Percentiles rank a stretch among this genome's conserved stretches.
These are phyloP conservation scores for Aspergillus tanneri DNA, from an alignment of 2,329 filamentous ascomycete species.

Conservation along the genomic window DNA sequence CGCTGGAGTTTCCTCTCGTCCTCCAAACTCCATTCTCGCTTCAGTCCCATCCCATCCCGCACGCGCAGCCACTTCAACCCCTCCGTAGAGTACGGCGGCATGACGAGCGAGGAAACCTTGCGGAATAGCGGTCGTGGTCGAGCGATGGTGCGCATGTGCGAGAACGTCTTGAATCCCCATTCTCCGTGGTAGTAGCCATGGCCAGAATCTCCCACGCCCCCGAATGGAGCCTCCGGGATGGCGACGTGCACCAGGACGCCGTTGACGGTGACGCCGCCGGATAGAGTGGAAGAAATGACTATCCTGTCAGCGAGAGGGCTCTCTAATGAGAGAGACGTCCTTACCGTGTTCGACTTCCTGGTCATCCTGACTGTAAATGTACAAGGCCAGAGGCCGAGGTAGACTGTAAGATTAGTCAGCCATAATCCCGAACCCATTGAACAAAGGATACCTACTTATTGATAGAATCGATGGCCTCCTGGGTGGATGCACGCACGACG, in stretches of 20 bases:
- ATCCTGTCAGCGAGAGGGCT: constrained; percentile 22
- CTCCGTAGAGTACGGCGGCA: constrained; percentile 9
- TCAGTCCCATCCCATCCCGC: constrained; percentile 8
- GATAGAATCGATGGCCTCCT: constrained; percentile 30
- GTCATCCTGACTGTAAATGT: constrained; percentile 42
- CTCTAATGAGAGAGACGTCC: not conserved
- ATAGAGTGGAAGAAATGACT: constrained; percentile 39
- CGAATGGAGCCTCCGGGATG: constrained; percentile 48
- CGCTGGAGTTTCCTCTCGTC: constrained; percentile 1
- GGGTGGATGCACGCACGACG: constrained; percentile 33
- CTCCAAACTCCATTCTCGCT: constrained; percentile 11
- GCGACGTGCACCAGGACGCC: constrained; percentile 49
- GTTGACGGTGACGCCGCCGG: constrained; percentile 55
- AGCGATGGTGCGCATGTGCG: constrained; percentile 30
- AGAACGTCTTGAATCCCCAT: constrained; percentile 47
- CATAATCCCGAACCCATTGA: too few species aligned
- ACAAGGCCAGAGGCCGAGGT: constrained; percentile 43
- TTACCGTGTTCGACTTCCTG: constrained; percentile 33
- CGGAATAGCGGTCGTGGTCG: constrained; percentile 6
- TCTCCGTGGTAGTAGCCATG: constrained; percentile 52
- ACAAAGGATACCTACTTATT: constrained; percentile 9
- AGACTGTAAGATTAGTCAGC: constrained; percentile 12
- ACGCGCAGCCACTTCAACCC: constrained; percentile 11
- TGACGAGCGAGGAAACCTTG: constrained; percentile 3
- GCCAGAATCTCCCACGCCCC: constrained; percentile 53